Conservation (phyloP, 768 basidiomycete genomes). For the Postia placenta region DNA sequence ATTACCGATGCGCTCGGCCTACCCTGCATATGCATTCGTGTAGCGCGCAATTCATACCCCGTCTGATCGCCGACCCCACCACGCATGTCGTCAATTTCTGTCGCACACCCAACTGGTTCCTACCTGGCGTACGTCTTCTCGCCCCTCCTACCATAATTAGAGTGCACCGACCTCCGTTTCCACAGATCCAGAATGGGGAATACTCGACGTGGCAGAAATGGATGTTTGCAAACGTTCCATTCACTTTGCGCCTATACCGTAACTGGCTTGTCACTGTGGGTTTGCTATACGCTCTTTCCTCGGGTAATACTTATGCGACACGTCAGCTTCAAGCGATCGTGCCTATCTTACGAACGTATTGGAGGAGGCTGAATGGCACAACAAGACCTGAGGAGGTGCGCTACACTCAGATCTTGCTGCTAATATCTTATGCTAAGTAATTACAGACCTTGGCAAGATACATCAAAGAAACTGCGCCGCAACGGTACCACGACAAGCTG, state of each 20-base stretch:
- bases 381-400: not conserved
- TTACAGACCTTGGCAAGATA: constrained; percentile 5
- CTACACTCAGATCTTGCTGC: not conserved
- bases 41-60: constrained; percentile 24
- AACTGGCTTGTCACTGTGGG: constrained; percentile 5
- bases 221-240: constrained; percentile 15
- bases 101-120: constrained; percentile 23
- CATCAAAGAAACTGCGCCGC: constrained; percentile 19
- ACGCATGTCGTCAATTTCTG: constrained; percentile 23
- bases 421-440: not conserved
- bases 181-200: constrained; percentile 63
- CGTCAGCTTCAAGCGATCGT: not conserved
- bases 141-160: not conserved
- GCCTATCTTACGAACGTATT: not conserved
- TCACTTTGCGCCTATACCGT: constrained; percentile 5
- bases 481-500: constrained; percentile 23
- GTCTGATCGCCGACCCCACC: constrained; percentile 16
- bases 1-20: not conserved
- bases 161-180: constrained; percentile 26
- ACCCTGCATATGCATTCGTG: not conserved
- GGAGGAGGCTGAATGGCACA: not conserved
- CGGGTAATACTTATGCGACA: not conserved
- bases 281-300: not conserved
- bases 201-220: constrained; percentile 12
- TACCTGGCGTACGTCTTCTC: constrained; percentile 12